Evolutionary conservation across 176 grass and related monocot species (phyloP), one percentile per base, ranked within the genome.

Genomic region (Chrysopogon serrulatus): DNA sequence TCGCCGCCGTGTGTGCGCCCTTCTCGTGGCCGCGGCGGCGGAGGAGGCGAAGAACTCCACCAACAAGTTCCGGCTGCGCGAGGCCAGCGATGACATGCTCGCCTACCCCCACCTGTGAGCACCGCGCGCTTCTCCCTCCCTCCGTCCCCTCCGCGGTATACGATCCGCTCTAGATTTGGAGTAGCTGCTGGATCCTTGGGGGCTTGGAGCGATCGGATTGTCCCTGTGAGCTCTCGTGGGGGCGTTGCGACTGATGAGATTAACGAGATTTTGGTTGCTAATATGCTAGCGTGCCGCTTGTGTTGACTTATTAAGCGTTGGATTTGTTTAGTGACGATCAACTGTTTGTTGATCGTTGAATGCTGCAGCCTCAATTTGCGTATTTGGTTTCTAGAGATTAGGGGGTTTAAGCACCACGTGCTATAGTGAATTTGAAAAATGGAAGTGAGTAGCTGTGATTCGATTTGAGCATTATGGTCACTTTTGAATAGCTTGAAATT

Each of bases 51-150:
- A 69, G 80, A 80, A 83, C 33, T 72, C 53, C 8, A 56, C 85
- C 64, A 99, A 99, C 91, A 99, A 99, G 86, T 99, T 99, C 93
- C 93, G 96, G 85, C 91, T 94, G 70, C 93, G 96, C 44, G 80
- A 90, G 88, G 93, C 96, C 79, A 99, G 78, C 79, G 96, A 99
- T 34, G 96, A 96, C 75, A 66, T 90, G 89, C 81, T 81, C 21
- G 89, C 83, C 10, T 99, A 99, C 77, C 91, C 91, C 39, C 82
- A 99, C 76, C 83, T 91, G 96, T 98, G 90, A 85, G 77, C 77
- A 33, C 27, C 3, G 9, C 14, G 4, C 5, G 2, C 63, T 72
- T 59, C 17, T 48, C 31, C 62, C 33, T 35, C 65, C 26, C 21
- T 60, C 57, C 2, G 14, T 10, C 69, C 10, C 40, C 5, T 45